A percentile compares a stretch with the other conserved stretches of the same genome.
These are phyloP conservation scores for Sporothrix luriei DNA, from an alignment of 2,329 filamentous ascomycete genomes.

Conservation along the genomic window DNA sequence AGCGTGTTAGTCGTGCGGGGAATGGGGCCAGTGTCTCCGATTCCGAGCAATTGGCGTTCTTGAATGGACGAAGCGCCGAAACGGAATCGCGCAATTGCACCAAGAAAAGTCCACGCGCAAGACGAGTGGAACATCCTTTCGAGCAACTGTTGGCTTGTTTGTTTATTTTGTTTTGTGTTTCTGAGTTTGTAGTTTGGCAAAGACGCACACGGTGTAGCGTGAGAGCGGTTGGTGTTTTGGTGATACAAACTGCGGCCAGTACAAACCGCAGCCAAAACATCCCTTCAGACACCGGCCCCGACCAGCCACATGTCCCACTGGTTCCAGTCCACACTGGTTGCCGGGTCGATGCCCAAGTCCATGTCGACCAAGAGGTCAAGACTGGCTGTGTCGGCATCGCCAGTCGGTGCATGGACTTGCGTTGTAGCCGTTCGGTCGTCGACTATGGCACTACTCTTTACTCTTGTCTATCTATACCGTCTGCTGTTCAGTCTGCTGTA, in stretches of 20 bases:
- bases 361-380: neutral
- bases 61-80: neutral
- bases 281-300: neutral
- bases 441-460: neutral
- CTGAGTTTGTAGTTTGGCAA: too few relatives aligned
- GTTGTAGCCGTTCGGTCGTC: neutral
- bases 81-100: constrained; percentile 12
- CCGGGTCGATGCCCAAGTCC: neutral
- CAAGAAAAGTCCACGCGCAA: too few relatives aligned
- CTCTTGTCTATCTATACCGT: neutral
- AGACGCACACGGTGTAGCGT: too few relatives aligned
- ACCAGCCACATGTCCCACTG: constrained; percentile 6
- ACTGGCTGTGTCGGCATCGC: neutral
- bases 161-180: neutral
- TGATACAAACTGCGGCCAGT: too few relatives aligned
- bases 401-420: neutral
- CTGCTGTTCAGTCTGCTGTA: too few relatives aligned
- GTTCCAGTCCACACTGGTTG: neutral
- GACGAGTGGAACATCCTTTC: too few relatives aligned
- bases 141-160: too few relatives aligned
- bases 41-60: neutral
- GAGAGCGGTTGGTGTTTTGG: too few relatives aligned
- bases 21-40: constrained; percentile 1
- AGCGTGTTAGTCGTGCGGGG: constrained; percentile 15
- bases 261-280: neutral